Conservation (phyloP, 2,329 filamentous ascomycete genomes). For the Chaetomiaceae sp. region DNA sequence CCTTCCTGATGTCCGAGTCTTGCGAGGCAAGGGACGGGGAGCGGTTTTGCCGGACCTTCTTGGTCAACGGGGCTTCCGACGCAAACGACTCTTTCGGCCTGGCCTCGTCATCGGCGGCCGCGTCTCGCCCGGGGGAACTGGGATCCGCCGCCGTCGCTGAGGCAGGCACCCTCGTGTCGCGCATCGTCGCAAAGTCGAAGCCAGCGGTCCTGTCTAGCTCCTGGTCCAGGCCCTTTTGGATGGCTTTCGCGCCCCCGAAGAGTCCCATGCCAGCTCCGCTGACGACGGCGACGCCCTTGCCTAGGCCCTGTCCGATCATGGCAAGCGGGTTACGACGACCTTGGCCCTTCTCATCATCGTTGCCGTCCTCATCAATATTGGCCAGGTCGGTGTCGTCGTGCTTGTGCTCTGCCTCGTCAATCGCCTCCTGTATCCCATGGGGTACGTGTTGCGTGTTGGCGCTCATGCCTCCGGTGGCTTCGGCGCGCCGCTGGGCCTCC, state of each 20-base stretch:
- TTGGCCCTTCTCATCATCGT: constrained; percentile 20
- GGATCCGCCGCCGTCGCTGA: constrained; percentile 14
- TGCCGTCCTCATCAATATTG: constrained; percentile 22
- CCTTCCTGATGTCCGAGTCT: constrained; percentile 31
- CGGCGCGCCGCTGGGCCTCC: constrained; percentile 45
- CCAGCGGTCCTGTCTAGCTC: constrained; percentile 51
- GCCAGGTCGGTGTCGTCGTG: constrained; percentile 18
- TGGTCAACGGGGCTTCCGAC: constrained; percentile 27
- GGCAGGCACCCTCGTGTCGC: constrained; percentile 8
- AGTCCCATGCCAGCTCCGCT: constrained; percentile 40
- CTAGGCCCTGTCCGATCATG: constrained; percentile 45
- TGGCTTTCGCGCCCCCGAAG: constrained; percentile 39
- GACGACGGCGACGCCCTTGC: constrained; percentile 38
- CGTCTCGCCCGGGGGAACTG: constrained; percentile 27
- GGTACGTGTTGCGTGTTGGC: constrained; percentile 47
- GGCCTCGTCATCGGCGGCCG: constrained; percentile 31
- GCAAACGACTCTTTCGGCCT: constrained; percentile 31
- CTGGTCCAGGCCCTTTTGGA: constrained; percentile 45
- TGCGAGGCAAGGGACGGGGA: constrained; percentile 35
- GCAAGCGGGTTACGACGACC: constrained; percentile 31
- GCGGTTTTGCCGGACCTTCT: constrained; percentile 26
- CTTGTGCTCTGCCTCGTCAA: constrained; percentile 29
- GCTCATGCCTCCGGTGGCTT: constrained; percentile 42
- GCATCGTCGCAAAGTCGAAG: constrained; percentile 34
- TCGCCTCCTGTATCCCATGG: constrained; percentile 42